Conservation (phyloP, 768 basidiomycete genomes). For the Rhodotorula diobovata region DNA sequence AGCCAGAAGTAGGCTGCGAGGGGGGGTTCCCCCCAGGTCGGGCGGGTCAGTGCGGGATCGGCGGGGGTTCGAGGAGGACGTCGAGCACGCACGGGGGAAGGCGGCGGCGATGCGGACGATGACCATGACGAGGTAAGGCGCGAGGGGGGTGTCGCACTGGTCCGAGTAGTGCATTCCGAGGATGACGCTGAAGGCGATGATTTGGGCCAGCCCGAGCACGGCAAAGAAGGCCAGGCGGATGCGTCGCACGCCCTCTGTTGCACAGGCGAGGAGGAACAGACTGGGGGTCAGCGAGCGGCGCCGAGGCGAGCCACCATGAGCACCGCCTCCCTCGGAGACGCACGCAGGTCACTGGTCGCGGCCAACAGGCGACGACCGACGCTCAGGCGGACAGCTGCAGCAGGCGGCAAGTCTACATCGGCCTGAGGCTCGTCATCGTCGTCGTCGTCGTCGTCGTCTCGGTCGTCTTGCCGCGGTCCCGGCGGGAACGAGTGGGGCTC, state of each 20-base stretch:
- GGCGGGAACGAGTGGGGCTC: too few relatives aligned
- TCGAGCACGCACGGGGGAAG: conserved; percentile 25
- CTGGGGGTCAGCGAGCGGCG: background rate
- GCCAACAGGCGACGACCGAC: background rate
- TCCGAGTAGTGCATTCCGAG: conserved; percentile 13
- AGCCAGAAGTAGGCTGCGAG: conserved; percentile 8
- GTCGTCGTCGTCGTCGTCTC: background rate
- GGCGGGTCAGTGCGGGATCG: background rate
- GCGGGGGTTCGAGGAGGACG: background rate
- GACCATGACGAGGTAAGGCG: conserved; percentile 34
- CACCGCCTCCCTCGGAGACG: background rate
- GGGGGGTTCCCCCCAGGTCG: too few relatives aligned
- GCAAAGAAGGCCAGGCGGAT: conserved; percentile 7
- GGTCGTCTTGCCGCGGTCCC: too few relatives aligned
- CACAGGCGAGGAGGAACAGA: background rate
- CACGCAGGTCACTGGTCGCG: conserved; percentile 3
- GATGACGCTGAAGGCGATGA: conserved; percentile 36
- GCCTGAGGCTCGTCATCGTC: background rate
- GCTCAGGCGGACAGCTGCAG: background rate
- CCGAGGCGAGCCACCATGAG: background rate
- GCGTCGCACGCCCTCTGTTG: conserved; percentile 5
- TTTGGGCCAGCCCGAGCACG: conserved; percentile 13
- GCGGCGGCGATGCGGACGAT: conserved; percentile 28
- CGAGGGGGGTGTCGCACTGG: conserved; percentile 36
- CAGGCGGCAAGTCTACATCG: background rate